These are phyloP conservation scores for Lentinula guzmanii DNA, from an alignment of 768 basidiomycete species.

Conservation along the genomic window DNA sequence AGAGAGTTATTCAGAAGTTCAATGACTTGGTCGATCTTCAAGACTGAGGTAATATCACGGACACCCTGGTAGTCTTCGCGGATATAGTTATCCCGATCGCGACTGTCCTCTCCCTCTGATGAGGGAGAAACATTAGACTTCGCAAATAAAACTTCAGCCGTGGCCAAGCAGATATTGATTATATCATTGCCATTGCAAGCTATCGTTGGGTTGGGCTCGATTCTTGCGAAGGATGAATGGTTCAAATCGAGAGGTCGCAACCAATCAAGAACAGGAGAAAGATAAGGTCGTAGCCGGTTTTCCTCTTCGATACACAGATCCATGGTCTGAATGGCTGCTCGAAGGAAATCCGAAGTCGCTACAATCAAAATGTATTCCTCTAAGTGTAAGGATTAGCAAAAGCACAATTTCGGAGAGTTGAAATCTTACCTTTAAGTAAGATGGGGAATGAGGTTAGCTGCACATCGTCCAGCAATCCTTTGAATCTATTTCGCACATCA, in stretches of 20 bases:
- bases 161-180: conserved; percentile 60
- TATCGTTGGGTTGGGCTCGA: neutral
- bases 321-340: neutral
- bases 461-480: neutral
- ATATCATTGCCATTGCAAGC: conserved; percentile 26
- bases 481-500: neutral
- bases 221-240: neutral
- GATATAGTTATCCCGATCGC: conserved; percentile 42
- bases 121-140: conserved; percentile 24
- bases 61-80: conserved; percentile 38
- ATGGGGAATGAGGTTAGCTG: neutral
- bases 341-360: neutral
- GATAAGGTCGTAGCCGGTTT: neutral
- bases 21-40: conserved; percentile 40
- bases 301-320: neutral
- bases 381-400: neutral
- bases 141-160: conserved; percentile 54
- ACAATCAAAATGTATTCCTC: neutral
- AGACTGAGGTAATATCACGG: conserved; percentile 38
- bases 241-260: neutral
- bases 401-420: neutral
- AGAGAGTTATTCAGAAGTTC: conserved; percentile 35
- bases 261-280: neutral
- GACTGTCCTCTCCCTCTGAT: conserved; percentile 15
- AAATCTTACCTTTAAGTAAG: neutral